Evolutionary conservation across 2,329 filamentous ascomycete species (phyloP).

Genomic region (Sclerotinia subarctica): DNA sequence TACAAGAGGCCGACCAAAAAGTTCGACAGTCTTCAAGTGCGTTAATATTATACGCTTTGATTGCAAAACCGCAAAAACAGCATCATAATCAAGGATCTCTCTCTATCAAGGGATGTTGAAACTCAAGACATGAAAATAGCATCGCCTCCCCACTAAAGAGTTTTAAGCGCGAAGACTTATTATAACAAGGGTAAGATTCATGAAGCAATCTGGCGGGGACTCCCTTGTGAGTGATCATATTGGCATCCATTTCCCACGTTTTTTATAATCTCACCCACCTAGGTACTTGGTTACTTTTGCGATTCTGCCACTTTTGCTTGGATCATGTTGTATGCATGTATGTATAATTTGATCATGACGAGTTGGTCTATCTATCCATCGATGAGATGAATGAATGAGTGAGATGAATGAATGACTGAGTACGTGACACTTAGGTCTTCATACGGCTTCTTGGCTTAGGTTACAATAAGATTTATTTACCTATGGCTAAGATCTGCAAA

Average conservation of each 20-base stretch:
- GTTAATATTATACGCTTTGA: not conserved
- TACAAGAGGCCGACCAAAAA: no score
- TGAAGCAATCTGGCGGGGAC: slow-evolving; percentile 4
- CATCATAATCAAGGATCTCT: not conserved
- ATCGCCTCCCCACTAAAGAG: not conserved
- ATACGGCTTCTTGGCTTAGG: not conserved
- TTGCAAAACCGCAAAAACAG: no score
- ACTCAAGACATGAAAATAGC: not conserved
- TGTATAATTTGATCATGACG: not conserved
- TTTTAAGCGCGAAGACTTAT: not conserved
- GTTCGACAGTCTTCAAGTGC: not conserved
- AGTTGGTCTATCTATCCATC: not conserved
- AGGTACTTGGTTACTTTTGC: not conserved
- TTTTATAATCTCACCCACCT: slow-evolving; percentile 5
- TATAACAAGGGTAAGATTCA: not conserved
- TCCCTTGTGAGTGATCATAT: slow-evolving; percentile 12
- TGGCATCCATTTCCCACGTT: slow-evolving; percentile 6
- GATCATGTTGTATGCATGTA: not conserved
- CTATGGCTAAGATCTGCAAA: not conserved
- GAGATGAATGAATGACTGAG: not conserved
- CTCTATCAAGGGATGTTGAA: not conserved
- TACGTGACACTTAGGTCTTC: not conserved
- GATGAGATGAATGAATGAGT: not conserved
- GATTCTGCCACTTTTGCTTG: not conserved
- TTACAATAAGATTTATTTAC: no score